Base-by-base conservation (phyloP, 495 filamentous ascomycete species). In the Neurospora intermedia region DNA sequence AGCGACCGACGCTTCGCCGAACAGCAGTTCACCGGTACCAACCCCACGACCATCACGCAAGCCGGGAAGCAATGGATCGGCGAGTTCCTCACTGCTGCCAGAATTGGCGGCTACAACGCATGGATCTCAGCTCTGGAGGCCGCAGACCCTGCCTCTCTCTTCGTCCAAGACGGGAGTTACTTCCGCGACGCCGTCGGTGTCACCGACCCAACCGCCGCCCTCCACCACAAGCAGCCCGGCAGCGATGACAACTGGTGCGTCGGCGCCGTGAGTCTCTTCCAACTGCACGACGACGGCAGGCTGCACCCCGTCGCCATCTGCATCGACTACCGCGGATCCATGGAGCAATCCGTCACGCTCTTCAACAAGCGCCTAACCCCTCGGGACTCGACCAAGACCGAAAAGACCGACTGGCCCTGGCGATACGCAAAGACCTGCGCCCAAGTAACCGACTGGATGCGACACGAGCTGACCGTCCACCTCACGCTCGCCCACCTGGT, bases 341-440 rank as follows among this genome's bases (percentile, higher is more conserved):
- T 85, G 72, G 80, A 83, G 0, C 78, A 80, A 35, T 85, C 85
- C 1, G 78, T 86, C 39, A 81, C 80, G 43, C 83, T 86, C 75
- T 86, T 85, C 82, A 86, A 86, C 78, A 75, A 79, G 43, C 76
- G 83, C 20, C 72, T 84, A 35, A 71, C 71, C 4, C 79, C 80
- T 0, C 48, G 54, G 8, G 78, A 82, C 70, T 75, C 77, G 3
- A 77, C 72, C 23, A 40, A 40, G 35, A 74, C 76, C 31, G 83
- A 86, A 71, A 81, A 81, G 69, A 72, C 80, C 2, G 85, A 87
- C 78, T 87, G 84, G 84, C 80, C 83, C 0, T 87, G 85, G 85
- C 77, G 85, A 62, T 87, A 86, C 75, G 85, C 85, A 23, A 87
- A 87, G 74, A 85, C 83, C 2, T 85, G 83, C 71, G 82, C 81